Evolutionary conservation across 164 flowering plant genomes (phyloP).

Genomic region (Macadamia tetraphylla): DNA sequence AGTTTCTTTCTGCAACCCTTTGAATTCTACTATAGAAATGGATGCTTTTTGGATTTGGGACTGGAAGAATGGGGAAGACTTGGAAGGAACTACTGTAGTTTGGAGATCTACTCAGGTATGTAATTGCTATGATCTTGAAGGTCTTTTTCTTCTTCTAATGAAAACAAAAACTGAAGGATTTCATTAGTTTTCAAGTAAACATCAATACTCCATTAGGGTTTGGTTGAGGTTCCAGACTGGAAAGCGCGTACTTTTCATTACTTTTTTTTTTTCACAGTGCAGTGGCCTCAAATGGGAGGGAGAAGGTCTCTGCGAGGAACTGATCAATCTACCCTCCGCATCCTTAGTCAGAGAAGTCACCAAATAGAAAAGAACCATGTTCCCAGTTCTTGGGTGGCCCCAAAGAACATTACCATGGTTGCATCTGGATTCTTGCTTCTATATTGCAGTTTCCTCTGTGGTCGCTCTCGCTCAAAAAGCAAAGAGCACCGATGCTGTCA

Average conservation of each 20-base stretch:
- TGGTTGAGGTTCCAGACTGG: not conserved
- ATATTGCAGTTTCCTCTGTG: conserved; percentile 54
- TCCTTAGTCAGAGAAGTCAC: conserved; percentile 7
- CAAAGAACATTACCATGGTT: conserved; percentile 38
- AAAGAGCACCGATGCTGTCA: conserved; percentile 38
- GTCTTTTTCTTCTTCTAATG: not conserved
- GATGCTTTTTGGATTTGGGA: conserved; percentile 21
- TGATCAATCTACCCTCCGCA: conserved; percentile 15
- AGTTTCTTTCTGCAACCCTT: conserved; percentile 39
- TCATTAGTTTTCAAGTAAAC: not conserved
- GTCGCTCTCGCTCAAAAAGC: conserved; percentile 54
- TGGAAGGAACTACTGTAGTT: conserved; percentile 23
- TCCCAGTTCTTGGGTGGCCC: conserved; percentile 11
- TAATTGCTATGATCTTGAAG: not conserved
- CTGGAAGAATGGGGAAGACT: conserved; percentile 13
- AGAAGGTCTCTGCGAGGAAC: conserved; percentile 41
- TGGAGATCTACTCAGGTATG: conserved; percentile 31
- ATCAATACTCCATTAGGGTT: not conserved
- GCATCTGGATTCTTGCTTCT: conserved; percentile 44
- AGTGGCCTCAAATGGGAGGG: conserved; percentile 23
- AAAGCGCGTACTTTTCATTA: not conserved
- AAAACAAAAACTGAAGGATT: too few relatives aligned
- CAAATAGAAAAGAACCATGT: conserved; percentile 15
- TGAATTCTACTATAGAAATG: conserved; percentile 17
- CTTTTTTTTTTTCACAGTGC: conserved; percentile 25